phyloP scores from a whole-genome alignment of 1,139 yeast species.

The Lodderomyces elongisporus region DNA sequence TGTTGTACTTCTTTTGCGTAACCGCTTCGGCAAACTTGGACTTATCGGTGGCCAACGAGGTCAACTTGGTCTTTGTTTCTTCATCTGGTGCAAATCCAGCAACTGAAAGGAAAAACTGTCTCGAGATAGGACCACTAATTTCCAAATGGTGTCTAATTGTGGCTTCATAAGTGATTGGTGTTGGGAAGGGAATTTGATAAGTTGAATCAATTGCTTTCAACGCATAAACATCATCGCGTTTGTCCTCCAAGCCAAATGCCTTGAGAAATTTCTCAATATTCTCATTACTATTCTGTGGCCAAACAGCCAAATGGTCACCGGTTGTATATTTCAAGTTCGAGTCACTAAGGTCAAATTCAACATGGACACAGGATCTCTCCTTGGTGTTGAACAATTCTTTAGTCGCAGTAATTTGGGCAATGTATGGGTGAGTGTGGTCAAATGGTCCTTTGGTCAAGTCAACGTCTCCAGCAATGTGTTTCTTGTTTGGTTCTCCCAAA shows the following conservation, averaged over 20 bases:
- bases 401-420: conserved; percentile 61
- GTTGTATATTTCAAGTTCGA: conserved; percentile 82
- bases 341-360: conserved; percentile 75
- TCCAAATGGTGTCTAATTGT: conserved; percentile 84
- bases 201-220: conserved; percentile 75
- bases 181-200: conserved; percentile 69
- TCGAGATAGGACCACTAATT: conserved; percentile 88
- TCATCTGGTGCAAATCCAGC: conserved; percentile 78
- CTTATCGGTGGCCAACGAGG: conserved; percentile 63
- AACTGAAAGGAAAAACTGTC: conserved; percentile 76
- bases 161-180: conserved; percentile 87
- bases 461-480: conserved; percentile 34
- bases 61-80: conserved; percentile 48
- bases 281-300: conserved; percentile 87
- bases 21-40: conserved; percentile 61
- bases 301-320: conserved; percentile 92
- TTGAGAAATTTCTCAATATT: conserved; percentile 60
- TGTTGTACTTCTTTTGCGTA: conserved; percentile 55
- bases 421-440: conserved; percentile 76
- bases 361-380: conserved; percentile 80
- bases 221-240: conserved; percentile 53
- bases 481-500: conserved; percentile 77
- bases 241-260: conserved; percentile 57
- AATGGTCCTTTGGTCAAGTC: conserved; percentile 68
- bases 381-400: conserved; percentile 66